Conservation (phyloP, 352 stramenopile genomes). For the Pythium graminicola region DNA sequence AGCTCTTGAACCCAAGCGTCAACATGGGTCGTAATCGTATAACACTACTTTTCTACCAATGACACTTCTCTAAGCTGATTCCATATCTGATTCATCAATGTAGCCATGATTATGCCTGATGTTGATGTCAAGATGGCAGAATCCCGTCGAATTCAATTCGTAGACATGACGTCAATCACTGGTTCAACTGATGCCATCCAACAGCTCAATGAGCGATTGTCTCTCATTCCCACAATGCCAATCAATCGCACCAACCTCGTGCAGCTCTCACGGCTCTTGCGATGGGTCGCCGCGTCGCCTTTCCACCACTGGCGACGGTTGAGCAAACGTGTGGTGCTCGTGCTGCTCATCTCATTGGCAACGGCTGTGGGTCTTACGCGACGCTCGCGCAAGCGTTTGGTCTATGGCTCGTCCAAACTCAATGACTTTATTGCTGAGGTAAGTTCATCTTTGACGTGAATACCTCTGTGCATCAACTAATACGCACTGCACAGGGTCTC, state of each 20-base stretch:
- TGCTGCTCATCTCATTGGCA: not conserved
- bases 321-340: no score
- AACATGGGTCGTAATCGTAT: not conserved
- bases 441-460: no score
- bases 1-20: not conserved
- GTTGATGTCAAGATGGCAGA: not conserved
- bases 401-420: conserved; percentile 49
- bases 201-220: no score
- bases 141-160: not conserved
- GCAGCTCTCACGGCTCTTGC: no score
- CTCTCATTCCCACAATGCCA: no score
- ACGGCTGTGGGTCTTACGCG: not conserved
- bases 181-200: not conserved
- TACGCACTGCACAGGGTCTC: conserved; percentile 36
- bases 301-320: no score
- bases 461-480: no score
- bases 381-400: conserved; percentile 36
- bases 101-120: not conserved
- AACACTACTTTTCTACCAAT: no score
- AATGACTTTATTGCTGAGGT: conserved; percentile 54
- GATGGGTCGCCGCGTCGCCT: no score
- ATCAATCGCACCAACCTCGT: no score
- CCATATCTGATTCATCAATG: no score
- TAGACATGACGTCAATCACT: not conserved
- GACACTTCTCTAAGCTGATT: no score